Evolutionary conservation across 2,329 filamentous ascomycete genomes (phyloP).

Genomic region (Calonectria leucothoes): DNA sequence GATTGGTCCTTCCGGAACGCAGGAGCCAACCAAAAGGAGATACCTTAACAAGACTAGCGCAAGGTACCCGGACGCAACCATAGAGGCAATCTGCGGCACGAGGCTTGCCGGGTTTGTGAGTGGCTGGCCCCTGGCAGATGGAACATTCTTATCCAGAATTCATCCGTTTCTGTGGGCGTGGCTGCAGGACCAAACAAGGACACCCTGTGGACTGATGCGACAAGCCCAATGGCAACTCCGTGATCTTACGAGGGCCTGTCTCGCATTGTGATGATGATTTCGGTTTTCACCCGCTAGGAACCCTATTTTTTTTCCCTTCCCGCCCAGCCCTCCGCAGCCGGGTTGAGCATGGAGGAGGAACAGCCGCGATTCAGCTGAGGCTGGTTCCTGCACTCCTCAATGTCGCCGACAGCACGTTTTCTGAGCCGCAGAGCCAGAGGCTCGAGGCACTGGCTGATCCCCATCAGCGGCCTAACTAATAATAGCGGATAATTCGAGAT

Average conservation of each 20-base stretch:
- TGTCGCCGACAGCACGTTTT: not conserved
- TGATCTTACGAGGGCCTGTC: slow-evolving; percentile 19
- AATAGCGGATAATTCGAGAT: not conserved
- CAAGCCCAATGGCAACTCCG: not conserved
- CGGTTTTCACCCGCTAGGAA: slow-evolving; percentile 5
- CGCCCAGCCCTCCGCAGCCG: not conserved
- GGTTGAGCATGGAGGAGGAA: not conserved
- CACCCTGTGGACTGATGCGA: slow-evolving; percentile 4
- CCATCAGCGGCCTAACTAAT: not conserved
- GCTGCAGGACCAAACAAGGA: not conserved
- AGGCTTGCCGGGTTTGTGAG: slow-evolving; percentile 4
- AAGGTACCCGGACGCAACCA: slow-evolving; percentile 36
- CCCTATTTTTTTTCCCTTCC: not conserved
- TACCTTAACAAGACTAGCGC: slow-evolving; percentile 26
- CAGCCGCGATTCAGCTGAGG: slow-evolving; percentile 1
- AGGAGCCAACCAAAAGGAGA: slow-evolving; percentile 29
- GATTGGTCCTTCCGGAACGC: slow-evolving; percentile 22
- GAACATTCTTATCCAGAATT: slow-evolving; percentile 1
- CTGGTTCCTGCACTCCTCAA: not conserved
- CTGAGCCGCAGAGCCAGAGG: not conserved
- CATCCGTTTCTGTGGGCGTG: not conserved
- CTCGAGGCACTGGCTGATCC: not conserved
- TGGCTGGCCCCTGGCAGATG: slow-evolving; percentile 23
- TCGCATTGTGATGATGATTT: slow-evolving; percentile 16
- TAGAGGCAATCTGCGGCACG: slow-evolving; percentile 21